Base-by-base conservation (phyloP, 495 filamentous ascomycete species). In the Trichocladium uniseriatum region DNA sequence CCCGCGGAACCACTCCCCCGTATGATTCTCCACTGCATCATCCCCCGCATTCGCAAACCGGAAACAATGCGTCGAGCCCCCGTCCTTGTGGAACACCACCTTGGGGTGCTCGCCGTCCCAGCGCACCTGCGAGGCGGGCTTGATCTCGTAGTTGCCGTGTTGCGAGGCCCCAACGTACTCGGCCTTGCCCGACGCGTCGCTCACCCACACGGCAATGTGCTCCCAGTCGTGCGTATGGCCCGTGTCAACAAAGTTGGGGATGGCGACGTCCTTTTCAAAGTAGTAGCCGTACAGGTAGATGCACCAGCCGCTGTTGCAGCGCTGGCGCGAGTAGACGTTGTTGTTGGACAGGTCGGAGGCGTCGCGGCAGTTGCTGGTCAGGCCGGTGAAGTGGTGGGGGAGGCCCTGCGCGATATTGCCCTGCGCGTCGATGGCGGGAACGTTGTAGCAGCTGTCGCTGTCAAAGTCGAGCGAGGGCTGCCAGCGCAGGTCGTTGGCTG, bases 201-300 rank as follows among this genome's bases (percentile, higher is more conserved):
- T 52, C 1, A 65, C 64, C 61, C 69, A 73, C 15, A 73, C 70
- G 2, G 59, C 67, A 20, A 73, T 61, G 59, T 73, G 70, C 58
- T 73, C 70, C 70, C 70, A 73, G 58, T 73, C 70, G 59, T 73
- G 66, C 1, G 53, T 55, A 48, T 72, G 69, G 16, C 69, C 67
- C 3, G 37, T 43, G 32, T 67, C 64, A 14, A 60, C 5, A 31
- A 69, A 53, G 49, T 69, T 52, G 38, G 61, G 32, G 19, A 67
- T 38, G 0, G 64, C 55, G 1, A 70, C 65, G 55, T 74, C 70
- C 56, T 72, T 74, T 55, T 72, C 69, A 24, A 72, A 74, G 57
- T 71, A 74, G 53, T 71, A 71, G 43, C 65, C 67, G 58, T 74
- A 74, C 28, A 74, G 27, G 52, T 69, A 68, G 21, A 64, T 48